Percentiles rank a stretch among this genome's conserved stretches.
These are phyloP conservation scores for Abelmoschus esculentus DNA, from an alignment of 345 rosid species.

Conservation along the genomic window DNA sequence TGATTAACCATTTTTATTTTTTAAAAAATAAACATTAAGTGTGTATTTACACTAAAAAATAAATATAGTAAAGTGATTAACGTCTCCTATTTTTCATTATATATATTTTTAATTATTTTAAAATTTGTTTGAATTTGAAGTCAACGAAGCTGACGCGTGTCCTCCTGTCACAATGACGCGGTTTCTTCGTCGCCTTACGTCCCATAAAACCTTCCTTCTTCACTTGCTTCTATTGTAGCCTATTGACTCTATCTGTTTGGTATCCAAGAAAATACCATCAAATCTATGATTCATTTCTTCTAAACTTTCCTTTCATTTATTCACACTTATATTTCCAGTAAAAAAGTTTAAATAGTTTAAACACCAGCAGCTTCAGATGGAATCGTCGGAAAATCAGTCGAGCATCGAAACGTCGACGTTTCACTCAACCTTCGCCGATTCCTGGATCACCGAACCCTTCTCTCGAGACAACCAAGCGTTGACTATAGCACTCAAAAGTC, in stretches of 20 bases:
- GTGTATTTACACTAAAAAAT: no score
- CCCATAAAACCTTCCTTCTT: not conserved
- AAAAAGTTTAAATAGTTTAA: not conserved
- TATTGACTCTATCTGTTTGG: not conserved
- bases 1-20: no score
- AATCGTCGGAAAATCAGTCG: not conserved
- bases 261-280: not conserved
- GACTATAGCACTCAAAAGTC: not conserved
- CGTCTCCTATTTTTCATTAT: no score
- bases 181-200: constrained; percentile 19
- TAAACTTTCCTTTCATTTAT: not conserved
- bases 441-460: not conserved
- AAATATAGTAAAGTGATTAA: no score
- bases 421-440: not conserved
- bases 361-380: not conserved
- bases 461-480: not conserved
- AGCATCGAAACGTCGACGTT: not conserved
- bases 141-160: constrained; percentile 42
- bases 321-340: not conserved
- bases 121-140: no score
- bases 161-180: constrained; percentile 30
- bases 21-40: no score
- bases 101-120: no score
- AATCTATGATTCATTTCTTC: not conserved
- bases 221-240: not conserved